Conservation (phyloP, 73 alveolate species). For the Paramecium caudatum region DNA sequence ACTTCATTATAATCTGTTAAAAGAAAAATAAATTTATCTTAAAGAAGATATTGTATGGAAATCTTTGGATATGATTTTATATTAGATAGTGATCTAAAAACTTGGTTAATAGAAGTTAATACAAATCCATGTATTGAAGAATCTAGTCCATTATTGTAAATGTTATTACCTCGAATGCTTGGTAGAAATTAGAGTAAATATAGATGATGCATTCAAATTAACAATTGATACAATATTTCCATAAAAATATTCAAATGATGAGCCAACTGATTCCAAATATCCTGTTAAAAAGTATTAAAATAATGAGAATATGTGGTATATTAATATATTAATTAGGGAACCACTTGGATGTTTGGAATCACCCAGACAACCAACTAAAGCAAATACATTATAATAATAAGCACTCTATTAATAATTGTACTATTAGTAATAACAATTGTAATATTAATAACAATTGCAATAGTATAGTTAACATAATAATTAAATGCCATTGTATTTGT, state of each 20-base stretch:
- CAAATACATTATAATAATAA: background rate
- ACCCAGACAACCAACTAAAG: constrained; percentile 2
- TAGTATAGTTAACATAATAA: constrained; percentile 34
- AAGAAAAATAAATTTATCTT: constrained; percentile 75
- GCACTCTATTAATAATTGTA: constrained; percentile 7
- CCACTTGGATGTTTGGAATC: constrained; percentile 55
- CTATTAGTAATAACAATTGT: background rate
- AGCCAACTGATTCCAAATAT: background rate
- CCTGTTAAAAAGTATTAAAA: constrained; percentile 33
- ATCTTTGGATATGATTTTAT: constrained; percentile 96
- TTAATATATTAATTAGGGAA: background rate
- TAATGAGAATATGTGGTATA: constrained; percentile 52
- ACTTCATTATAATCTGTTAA: constrained; percentile 81
- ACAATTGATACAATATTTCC: constrained; percentile 82
- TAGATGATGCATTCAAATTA: constrained; percentile 83
- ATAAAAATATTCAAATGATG: constrained; percentile 43
- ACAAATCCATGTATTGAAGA: constrained; percentile 97
- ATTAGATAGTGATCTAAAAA: constrained; percentile 86
- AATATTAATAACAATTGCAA: background rate
- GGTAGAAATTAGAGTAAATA: constrained; percentile 62
- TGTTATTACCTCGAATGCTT: constrained; percentile 92
- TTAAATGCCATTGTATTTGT: constrained; percentile 4
- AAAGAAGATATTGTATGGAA: constrained; percentile 91
- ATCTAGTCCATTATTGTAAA: constrained; percentile 84
- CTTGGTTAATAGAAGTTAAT: constrained; percentile 95